A percentile compares a stretch with the other conserved stretches of the same genome.
Conservation (phyloP, 495 filamentous ascomycete genomes). For the Aspergillus ellipticus region DNA sequence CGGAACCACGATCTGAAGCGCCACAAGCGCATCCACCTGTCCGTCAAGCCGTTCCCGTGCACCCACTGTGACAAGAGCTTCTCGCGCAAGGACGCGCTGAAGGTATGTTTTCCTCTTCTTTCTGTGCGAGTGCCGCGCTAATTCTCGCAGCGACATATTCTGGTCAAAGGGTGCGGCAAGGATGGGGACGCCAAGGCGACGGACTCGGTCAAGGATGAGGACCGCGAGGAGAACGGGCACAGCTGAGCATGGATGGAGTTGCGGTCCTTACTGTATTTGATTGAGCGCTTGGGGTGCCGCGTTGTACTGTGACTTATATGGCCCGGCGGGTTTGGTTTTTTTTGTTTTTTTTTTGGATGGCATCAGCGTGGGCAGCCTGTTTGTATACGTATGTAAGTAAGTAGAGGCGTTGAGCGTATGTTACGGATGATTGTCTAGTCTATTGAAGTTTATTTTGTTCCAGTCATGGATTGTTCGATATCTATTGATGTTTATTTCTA, state of each 20-base stretch:
- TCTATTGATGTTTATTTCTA: too few relatives aligned
- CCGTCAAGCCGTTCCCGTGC: constrained; percentile 94
- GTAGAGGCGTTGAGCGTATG: constrained; percentile 1
- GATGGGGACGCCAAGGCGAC: constrained; percentile 24
- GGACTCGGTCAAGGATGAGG: constrained; percentile 17
- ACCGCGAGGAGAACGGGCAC: constrained; percentile 6
- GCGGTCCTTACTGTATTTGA: neutral
- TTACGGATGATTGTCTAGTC: neutral
- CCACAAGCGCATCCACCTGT: constrained; percentile 91
- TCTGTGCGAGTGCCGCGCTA: constrained; percentile 13
- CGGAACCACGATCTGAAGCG: constrained; percentile 95
- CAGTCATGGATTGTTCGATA: too few relatives aligned
- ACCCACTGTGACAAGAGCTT: constrained; percentile 93
- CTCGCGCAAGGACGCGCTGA: constrained; percentile 92
- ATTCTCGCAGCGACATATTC: constrained; percentile 71
- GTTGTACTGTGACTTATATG: neutral
- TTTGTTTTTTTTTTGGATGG: neutral
- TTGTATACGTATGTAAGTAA: neutral
- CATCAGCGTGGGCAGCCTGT: neutral
- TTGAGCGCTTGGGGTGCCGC: neutral
- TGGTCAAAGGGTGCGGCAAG: constrained; percentile 89
- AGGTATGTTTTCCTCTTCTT: constrained; percentile 53
- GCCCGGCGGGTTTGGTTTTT: neutral
- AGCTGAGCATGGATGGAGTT: constrained; percentile 3
- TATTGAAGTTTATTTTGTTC: neutral